phyloP scores from a whole-genome alignment of 495 filamentous ascomycete genomes.

The Pseudomonodictys pantanalensis region DNA sequence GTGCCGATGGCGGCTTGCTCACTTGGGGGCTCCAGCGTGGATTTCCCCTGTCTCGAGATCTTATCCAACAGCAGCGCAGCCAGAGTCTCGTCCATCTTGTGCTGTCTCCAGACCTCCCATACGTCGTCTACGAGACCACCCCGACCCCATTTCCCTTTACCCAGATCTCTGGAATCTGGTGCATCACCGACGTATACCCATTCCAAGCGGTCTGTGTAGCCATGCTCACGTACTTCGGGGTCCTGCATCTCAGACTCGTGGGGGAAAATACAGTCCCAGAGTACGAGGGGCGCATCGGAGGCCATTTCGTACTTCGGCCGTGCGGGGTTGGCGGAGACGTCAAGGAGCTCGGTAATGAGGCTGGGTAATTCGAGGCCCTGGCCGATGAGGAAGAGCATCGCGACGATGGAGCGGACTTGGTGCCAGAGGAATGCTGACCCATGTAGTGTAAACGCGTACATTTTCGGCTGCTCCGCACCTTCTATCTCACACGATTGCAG shows the following conservation, averaged over 20 bases:
- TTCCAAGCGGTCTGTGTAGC: conserved; percentile 59
- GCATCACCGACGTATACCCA: conserved; percentile 72
- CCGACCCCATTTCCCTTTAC: conserved; percentile 57
- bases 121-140: conserved; percentile 66
- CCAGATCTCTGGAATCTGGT: conserved; percentile 32
- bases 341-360: conserved; percentile 68
- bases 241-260: conserved; percentile 14
- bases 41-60: conserved; percentile 2
- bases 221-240: conserved; percentile 45
- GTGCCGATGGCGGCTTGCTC: neutral
- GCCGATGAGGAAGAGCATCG: conserved; percentile 83
- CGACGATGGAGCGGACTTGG: conserved; percentile 89
- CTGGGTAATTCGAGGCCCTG: conserved; percentile 79
- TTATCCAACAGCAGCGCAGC: conserved; percentile 18
- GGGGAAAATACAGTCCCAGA: conserved; percentile 95
- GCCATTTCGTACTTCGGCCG: conserved; percentile 89
- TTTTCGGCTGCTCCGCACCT: conserved; percentile 50
- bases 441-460: conserved; percentile 82
- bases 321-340: conserved; percentile 62
- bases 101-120: conserved; percentile 77
- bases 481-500: conserved; percentile 6
- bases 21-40: neutral
- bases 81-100: conserved; percentile 58
- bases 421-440: conserved; percentile 98
- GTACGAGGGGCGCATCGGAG: conserved; percentile 77